phyloP scores from a whole-genome alignment of 106 monocot species.

The Phalaenopsis aphrodite region DNA sequence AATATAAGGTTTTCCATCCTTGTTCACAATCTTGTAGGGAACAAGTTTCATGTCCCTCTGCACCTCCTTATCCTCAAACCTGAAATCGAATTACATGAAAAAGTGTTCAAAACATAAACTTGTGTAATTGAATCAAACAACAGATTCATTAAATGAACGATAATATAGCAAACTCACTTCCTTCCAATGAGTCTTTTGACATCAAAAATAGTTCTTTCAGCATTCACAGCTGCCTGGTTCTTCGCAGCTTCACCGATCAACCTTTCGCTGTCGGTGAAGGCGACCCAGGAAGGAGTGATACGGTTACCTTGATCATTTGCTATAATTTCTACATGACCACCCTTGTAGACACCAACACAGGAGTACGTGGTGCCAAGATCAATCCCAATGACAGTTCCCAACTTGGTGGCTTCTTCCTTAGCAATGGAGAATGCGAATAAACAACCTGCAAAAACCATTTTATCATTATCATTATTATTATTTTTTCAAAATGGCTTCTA shows the following conservation, averaged over 20 bases:
- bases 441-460: slow-evolving; percentile 10
- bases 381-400: slow-evolving; percentile 38
- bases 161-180: slow-evolving; percentile 12
- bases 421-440: slow-evolving; percentile 16
- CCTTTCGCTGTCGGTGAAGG: slow-evolving; percentile 27
- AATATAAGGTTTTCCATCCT: slow-evolving; percentile 28
- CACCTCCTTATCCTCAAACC: slow-evolving; percentile 28
- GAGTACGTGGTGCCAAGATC: slow-evolving; percentile 42
- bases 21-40: slow-evolving; percentile 31
- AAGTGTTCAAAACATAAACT: neutral
- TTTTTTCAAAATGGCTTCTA: too few relatives aligned
- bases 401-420: slow-evolving; percentile 29
- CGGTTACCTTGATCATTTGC: slow-evolving; percentile 40
- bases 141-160: neutral
- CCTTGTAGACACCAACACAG: slow-evolving; percentile 33
- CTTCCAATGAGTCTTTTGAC: slow-evolving; percentile 38
- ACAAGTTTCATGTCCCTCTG: slow-evolving; percentile 29
- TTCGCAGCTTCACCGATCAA: slow-evolving; percentile 34
- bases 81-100: neutral
- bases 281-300: slow-evolving; percentile 40
- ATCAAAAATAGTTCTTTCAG: slow-evolving; percentile 37
- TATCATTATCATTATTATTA: neutral
- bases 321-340: slow-evolving; percentile 33
- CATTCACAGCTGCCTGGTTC: slow-evolving; percentile 31
- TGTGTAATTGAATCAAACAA: neutral